These are phyloP conservation scores for Penicillium griseofulvum DNA, from an alignment of 2,329 filamentous ascomycete species.

Conservation along the genomic window DNA sequence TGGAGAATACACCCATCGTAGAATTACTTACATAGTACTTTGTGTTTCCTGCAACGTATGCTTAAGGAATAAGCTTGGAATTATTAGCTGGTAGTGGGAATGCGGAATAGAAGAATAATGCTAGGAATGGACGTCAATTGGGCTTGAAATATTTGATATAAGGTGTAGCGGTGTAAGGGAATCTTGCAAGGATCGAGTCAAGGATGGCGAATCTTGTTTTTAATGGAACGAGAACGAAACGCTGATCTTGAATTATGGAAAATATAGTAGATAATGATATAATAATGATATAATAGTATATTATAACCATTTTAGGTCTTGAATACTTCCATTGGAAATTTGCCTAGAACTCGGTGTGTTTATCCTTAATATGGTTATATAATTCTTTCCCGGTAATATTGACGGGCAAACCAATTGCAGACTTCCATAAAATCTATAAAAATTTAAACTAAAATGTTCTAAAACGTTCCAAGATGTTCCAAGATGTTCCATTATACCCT, in stretches of 20 bases:
- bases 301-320: background rate
- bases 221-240: background rate
- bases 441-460: background rate
- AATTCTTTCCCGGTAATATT: background rate
- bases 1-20: background rate
- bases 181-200: background rate
- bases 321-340: background rate
- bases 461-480: background rate
- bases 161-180: slow-evolving; percentile 2
- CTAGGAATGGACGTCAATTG: background rate
- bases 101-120: background rate
- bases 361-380: background rate
- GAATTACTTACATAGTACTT: background rate
- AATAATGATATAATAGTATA: background rate
- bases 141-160: background rate
- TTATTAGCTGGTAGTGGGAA: background rate
- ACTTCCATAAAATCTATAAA: no score
- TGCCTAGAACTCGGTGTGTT: background rate
- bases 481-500: background rate
- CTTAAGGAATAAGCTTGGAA: background rate
- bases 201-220: background rate
- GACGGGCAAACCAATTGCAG: background rate
- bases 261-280: background rate
- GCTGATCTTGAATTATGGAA: background rate
- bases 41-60: background rate